A percentile compares a stretch with the other conserved stretches of the same genome.
Evolutionary conservation across 2,329 filamentous ascomycete species (phyloP).

Genomic region (Botryotinia globosa): DNA sequence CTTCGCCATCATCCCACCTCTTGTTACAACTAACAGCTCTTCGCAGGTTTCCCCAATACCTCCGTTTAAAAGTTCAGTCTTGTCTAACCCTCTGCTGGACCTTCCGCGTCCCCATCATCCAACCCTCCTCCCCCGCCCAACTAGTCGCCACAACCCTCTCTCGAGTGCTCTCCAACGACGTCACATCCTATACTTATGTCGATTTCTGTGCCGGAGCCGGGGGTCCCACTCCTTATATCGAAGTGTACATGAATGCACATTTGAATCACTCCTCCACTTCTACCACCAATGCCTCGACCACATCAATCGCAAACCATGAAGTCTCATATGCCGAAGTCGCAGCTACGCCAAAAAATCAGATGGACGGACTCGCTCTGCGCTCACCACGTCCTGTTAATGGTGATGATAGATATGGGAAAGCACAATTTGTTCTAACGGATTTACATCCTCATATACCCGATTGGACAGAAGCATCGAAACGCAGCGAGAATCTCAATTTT

Average conservation of each 20-base stretch:
- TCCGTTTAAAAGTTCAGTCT: constrained; percentile 63
- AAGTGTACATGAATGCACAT: constrained; percentile 54
- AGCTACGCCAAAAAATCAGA: constrained; percentile 1
- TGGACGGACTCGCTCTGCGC: constrained; percentile 26
- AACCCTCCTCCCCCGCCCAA: constrained; percentile 56
- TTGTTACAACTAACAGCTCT: neutral
- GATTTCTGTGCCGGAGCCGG: constrained; percentile 77
- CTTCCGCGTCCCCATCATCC: constrained; percentile 55
- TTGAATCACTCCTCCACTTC: constrained; percentile 32
- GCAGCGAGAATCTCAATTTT: constrained; percentile 57
- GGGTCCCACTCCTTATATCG: constrained; percentile 65
- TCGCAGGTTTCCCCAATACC: constrained; percentile 61
- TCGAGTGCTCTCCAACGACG: constrained; percentile 46
- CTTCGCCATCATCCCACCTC: neutral
- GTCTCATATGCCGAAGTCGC: constrained; percentile 11
- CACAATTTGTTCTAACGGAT: constrained; percentile 64
- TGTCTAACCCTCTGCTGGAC: constrained; percentile 64
- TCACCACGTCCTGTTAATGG: constrained; percentile 29
- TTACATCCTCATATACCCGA: constrained; percentile 60
- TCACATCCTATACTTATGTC: constrained; percentile 60
- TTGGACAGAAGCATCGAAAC: constrained; percentile 54
- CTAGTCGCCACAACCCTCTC: constrained; percentile 58
- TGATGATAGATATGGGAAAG: constrained; percentile 36
- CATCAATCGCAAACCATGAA: neutral
- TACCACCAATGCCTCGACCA: constrained; percentile 19